phyloP scores from a whole-genome alignment of 2,329 filamentous ascomycete species.

The Botrytis fabae region DNA sequence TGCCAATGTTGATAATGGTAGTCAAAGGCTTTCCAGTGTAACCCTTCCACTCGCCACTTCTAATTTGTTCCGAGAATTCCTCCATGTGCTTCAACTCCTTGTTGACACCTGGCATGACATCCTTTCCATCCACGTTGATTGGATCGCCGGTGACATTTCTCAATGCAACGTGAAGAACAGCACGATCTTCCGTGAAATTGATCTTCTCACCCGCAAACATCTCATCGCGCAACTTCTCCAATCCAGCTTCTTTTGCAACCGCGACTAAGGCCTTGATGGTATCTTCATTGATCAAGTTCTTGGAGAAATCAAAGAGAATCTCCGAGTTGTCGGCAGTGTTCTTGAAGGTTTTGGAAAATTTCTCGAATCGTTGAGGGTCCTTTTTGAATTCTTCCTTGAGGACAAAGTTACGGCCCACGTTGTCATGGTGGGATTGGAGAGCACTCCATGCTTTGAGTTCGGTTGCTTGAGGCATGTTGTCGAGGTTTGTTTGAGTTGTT shows the following conservation, averaged over 20 bases:
- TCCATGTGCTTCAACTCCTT: slow-evolving; percentile 95
- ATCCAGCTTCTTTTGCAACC: slow-evolving; percentile 84
- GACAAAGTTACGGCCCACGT: slow-evolving; percentile 83
- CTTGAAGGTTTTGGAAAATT: slow-evolving; percentile 82
- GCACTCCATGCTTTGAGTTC: slow-evolving; percentile 84
- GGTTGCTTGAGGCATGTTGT: slow-evolving; percentile 75
- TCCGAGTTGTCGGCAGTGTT: slow-evolving; percentile 77
- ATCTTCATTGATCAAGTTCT: slow-evolving; percentile 96
- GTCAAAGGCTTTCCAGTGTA: slow-evolving; percentile 97
- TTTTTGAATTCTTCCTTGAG: slow-evolving; percentile 91
- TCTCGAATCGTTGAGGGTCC: slow-evolving; percentile 84
- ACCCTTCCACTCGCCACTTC: slow-evolving; percentile 95
- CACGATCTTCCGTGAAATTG: slow-evolving; percentile 97
- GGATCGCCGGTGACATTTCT: slow-evolving; percentile 84
- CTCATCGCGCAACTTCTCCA: slow-evolving; percentile 92
- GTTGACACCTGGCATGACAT: slow-evolving; percentile 92
- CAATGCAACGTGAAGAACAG: slow-evolving; percentile 92
- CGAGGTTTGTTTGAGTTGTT: not conserved
- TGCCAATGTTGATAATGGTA: slow-evolving; percentile 95
- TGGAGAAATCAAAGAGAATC: slow-evolving; percentile 97
- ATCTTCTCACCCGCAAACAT: slow-evolving; percentile 99
- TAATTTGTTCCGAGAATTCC: slow-evolving; percentile 92
- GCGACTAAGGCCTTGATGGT: slow-evolving; percentile 83
- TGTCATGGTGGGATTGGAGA: slow-evolving; percentile 87
- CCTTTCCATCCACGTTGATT: slow-evolving; percentile 83